phyloP scores from a whole-genome alignment of 23 red algal species.

The Agarophyton chilense region DNA sequence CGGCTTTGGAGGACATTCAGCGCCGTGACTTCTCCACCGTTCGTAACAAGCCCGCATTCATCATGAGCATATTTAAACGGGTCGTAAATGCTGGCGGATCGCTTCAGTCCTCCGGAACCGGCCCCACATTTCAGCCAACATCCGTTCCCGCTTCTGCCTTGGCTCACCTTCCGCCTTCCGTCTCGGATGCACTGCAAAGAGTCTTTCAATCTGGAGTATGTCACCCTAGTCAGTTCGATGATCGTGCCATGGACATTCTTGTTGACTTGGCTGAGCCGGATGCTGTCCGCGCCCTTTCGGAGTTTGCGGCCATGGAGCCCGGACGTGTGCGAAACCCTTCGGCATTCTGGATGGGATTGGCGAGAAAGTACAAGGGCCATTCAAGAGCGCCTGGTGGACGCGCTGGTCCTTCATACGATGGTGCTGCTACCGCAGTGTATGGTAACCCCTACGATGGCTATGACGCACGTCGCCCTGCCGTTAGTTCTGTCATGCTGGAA shows the following conservation, averaged over 20 bases:
- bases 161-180: conserved; percentile 76
- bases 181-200: conserved; percentile 76
- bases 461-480: conserved; percentile 21
- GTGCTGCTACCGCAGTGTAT: conserved; percentile 3
- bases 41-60: conserved; percentile 83
- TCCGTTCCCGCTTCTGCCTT: conserved; percentile 74
- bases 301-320: conserved; percentile 92
- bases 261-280: conserved; percentile 70
- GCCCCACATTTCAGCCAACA: conserved; percentile 36
- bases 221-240: conserved; percentile 90
- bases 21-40: conserved; percentile 83
- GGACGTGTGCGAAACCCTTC: conserved; percentile 86
- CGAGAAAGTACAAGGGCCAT: conserved; percentile 70
- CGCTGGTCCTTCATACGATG: conserved; percentile 27
- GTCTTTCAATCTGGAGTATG: conserved; percentile 87
- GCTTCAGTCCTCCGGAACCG: not conserved
- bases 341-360: conserved; percentile 92
- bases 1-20: conserved; percentile 75
- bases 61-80: conserved; percentile 80
- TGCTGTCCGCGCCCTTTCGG: conserved; percentile 81
- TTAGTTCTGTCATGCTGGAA: conserved; percentile 24
- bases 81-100: conserved; percentile 47
- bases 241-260: conserved; percentile 91
- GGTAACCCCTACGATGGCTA: conserved; percentile 63
- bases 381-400: conserved; percentile 41